Conservation (phyloP, 2,329 filamentous ascomycete species). For the Teratosphaeria destructans region DNA sequence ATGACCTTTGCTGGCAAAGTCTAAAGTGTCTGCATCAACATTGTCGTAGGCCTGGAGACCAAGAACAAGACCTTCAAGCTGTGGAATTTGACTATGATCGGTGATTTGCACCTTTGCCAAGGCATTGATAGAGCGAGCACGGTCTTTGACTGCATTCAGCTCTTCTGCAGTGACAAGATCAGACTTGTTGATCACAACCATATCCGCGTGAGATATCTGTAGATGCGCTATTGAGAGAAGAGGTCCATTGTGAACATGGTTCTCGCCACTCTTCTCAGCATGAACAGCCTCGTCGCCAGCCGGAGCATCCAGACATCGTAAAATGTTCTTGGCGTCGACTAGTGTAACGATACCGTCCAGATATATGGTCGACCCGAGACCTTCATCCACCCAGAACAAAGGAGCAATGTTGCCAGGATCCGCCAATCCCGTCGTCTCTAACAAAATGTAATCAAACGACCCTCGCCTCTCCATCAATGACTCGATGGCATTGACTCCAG, state of each 20-base stretch:
- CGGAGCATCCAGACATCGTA: slow-evolving; percentile 66
- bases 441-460: slow-evolving; percentile 91
- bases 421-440: slow-evolving; percentile 90
- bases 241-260: slow-evolving; percentile 41
- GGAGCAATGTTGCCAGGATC: slow-evolving; percentile 94
- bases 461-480: slow-evolving; percentile 89
- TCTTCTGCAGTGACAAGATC: slow-evolving; percentile 68
- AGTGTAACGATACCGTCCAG: slow-evolving; percentile 93
- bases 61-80: slow-evolving; percentile 74
- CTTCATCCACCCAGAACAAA: slow-evolving; percentile 95
- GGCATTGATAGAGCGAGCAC: slow-evolving; percentile 79
- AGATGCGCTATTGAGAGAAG: slow-evolving; percentile 86
- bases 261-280: slow-evolving; percentile 32
- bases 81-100: slow-evolving; percentile 65
- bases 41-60: slow-evolving; percentile 90
- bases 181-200: slow-evolving; percentile 86
- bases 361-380: slow-evolving; percentile 88
- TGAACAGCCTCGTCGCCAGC: slow-evolving; percentile 19
- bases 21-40: slow-evolving; percentile 53
- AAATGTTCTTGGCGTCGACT: slow-evolving; percentile 88
- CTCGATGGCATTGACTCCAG: slow-evolving; percentile 89
- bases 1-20: slow-evolving; percentile 66
- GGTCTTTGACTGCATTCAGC: slow-evolving; percentile 55
- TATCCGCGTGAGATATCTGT: slow-evolving; percentile 93
- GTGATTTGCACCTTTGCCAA: slow-evolving; percentile 78